These are phyloP conservation scores for Nicotiana tomentosiformis DNA, from an alignment of 257 asterid genomes.

Conservation along the genomic window DNA sequence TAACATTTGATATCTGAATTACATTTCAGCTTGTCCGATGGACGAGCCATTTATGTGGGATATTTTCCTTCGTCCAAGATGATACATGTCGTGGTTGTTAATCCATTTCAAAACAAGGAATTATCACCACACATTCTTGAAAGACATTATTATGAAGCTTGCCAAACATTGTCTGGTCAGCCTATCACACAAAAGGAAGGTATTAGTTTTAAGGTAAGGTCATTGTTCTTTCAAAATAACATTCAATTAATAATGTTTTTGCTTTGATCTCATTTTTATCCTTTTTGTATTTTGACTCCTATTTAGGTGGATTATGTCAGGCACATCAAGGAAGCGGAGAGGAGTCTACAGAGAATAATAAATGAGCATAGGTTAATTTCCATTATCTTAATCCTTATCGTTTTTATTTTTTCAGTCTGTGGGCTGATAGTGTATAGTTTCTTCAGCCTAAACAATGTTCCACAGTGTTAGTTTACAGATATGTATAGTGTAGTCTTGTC, in stretches of 20 bases:
- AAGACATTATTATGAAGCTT: slow-evolving; percentile 84
- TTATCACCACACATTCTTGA: slow-evolving; percentile 80
- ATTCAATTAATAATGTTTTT: slow-evolving; percentile 9
- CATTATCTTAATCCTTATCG: slow-evolving; percentile 8
- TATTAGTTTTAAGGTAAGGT: slow-evolving; percentile 61
- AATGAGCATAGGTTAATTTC: slow-evolving; percentile 63
- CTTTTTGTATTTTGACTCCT: background rate
- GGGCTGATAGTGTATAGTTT: background rate
- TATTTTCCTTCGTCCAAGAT: slow-evolving; percentile 74
- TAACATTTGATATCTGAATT: slow-evolving; percentile 12
- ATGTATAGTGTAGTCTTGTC: too few species aligned
- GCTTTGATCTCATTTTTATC: slow-evolving; percentile 10
- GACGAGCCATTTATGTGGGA: slow-evolving; percentile 79
- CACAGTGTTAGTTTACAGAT: background rate
- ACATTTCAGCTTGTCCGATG: slow-evolving; percentile 69
- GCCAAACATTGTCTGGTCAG: slow-evolving; percentile 51
- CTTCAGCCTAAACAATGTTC: background rate
- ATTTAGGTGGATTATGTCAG: slow-evolving; percentile 74
- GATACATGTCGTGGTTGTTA: slow-evolving; percentile 73
- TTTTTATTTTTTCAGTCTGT: background rate
- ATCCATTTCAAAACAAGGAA: slow-evolving; percentile 89
- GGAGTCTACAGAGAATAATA: slow-evolving; percentile 58
- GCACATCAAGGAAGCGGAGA: slow-evolving; percentile 78
- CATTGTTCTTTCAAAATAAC: slow-evolving; percentile 4
- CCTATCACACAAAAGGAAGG: slow-evolving; percentile 43